phyloP scores from a whole-genome alignment of 2,329 filamentous ascomycete species.

The Neopestalotiopsis sp. region DNA sequence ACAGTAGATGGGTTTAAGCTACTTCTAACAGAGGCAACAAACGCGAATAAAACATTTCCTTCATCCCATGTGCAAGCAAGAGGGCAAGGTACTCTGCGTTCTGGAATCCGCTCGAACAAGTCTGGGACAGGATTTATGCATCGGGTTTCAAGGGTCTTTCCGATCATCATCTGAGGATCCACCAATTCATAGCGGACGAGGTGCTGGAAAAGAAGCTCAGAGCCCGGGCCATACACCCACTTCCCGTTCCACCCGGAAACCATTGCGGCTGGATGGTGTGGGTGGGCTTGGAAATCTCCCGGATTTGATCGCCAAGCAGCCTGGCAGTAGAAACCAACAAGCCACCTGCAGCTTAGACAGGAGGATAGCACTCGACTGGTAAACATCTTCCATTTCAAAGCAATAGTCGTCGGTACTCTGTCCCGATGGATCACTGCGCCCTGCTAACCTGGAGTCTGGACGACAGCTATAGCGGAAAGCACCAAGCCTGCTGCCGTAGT shows the following conservation, averaged over 20 bases:
- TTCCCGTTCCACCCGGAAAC: background rate
- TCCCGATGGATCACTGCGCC: background rate
- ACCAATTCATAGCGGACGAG: background rate
- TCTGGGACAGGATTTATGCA: slow-evolving; percentile 3
- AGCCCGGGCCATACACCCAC: background rate
- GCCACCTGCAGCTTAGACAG: too few relatives aligned
- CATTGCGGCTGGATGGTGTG: background rate
- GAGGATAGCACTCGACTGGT: background rate
- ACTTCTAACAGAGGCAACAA: background rate
- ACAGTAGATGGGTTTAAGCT: background rate
- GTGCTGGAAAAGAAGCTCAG: background rate
- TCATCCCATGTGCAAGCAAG: background rate
- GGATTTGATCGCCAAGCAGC: background rate
- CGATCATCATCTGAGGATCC: background rate
- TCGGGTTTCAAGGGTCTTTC: background rate
- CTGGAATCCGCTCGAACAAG: background rate
- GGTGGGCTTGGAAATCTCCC: background rate
- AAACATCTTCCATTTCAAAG: background rate
- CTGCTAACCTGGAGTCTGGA: background rate
- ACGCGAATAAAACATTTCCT: background rate
- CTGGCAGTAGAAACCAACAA: too few relatives aligned
- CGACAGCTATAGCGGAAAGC: background rate
- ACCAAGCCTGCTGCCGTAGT: background rate
- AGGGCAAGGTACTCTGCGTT: background rate
- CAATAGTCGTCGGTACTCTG: background rate